Evolutionary conservation across 257 asterid species (phyloP), one percentile per base, ranked within the genome.

Genomic region (Solanum piurae): DNA sequence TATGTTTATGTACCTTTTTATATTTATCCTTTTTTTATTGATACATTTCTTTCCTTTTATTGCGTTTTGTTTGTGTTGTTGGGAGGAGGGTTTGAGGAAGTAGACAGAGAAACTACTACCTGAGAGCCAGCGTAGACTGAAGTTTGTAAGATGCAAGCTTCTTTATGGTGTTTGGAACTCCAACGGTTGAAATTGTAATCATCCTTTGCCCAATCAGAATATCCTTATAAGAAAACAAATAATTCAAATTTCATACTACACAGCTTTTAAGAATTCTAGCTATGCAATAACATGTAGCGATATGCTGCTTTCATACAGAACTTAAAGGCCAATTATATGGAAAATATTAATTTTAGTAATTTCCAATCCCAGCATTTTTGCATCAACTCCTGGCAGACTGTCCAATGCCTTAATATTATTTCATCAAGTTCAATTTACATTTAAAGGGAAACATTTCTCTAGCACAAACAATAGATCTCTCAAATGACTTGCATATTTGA

Each of bases 171-270:
- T 95, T 97, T 86, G 98, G 98, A 68, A 95, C 98, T 89, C 99
- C 99, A 87, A 95, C 99, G 25, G 99, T 95, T 18, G 99, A 95
- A 89, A 97, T 97, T 76, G 99, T 97, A 86, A 95, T 97, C 99
- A 97, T 97, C 95, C 99, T 93, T 91, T 97, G 99, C 87, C 99
- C 99, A 84, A 97, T 97, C 93, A 93, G 92, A 87, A 95, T 88
- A 92, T 96, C 99, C 99, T 96, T 86, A 38, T 86, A 37, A 85
- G 52, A 85, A 88, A 75, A 42, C 55, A 86, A 60, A 73, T 29
- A 27, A 79, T 49, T 87, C 80, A 89, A 86, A 83, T 77, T 42
- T 79, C 66, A 44, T 79, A 29, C 85, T 27, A 46, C 25, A 79
- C 42, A 12, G 16, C 13, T 64, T 84, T 66, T 23, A 44, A 64